A percentile compares a stretch with the other conserved stretches of the same genome.
Conservation (phyloP, 2,329 filamentous ascomycete genomes). For the Fusarium pseudoanthophilum region DNA sequence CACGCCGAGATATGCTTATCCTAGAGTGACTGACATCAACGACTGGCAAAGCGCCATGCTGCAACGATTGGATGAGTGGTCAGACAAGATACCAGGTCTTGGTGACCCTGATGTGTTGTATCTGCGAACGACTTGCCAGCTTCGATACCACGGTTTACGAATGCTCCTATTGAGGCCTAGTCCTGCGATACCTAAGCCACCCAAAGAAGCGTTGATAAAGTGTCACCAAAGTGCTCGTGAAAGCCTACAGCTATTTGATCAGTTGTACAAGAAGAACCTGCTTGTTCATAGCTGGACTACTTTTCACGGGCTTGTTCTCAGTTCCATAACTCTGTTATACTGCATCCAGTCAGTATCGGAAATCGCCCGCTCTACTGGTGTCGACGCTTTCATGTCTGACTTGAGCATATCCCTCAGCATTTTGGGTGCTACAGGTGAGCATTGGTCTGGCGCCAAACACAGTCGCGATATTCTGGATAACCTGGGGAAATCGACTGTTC, state of each 20-base stretch:
- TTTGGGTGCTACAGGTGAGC: conserved; percentile 61
- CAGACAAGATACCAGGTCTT: conserved; percentile 48
- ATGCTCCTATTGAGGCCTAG: conserved; percentile 63
- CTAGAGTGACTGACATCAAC: conserved; percentile 55
- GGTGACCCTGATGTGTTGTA: conserved; percentile 33
- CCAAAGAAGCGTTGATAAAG: conserved; percentile 50
- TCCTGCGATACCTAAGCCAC: conserved; percentile 61
- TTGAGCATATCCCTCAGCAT: conserved; percentile 57
- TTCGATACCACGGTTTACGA: conserved; percentile 60
- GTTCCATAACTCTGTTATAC: conserved; percentile 62
- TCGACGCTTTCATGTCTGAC: conserved; percentile 55
- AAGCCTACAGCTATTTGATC: conserved; percentile 54
- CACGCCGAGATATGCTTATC: conserved; percentile 60
- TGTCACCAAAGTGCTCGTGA: conserved; percentile 58
- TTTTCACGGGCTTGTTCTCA: conserved; percentile 60
- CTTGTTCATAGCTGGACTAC: conserved; percentile 61
- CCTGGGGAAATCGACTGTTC: conserved; percentile 47
- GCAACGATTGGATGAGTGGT: conserved; percentile 54
- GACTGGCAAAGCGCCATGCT: conserved; percentile 59
- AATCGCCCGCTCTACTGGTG: conserved; percentile 51
- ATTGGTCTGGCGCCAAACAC: conserved; percentile 62
- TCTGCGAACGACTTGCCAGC: conserved; percentile 51
- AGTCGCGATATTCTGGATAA: conserved; percentile 58
- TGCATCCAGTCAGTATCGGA: conserved; percentile 59
- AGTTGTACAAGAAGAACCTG: conserved; percentile 56